Evolutionary conservation across 345 rosid species (phyloP).

Genomic region (Eucalyptus sideroxylon): DNA sequence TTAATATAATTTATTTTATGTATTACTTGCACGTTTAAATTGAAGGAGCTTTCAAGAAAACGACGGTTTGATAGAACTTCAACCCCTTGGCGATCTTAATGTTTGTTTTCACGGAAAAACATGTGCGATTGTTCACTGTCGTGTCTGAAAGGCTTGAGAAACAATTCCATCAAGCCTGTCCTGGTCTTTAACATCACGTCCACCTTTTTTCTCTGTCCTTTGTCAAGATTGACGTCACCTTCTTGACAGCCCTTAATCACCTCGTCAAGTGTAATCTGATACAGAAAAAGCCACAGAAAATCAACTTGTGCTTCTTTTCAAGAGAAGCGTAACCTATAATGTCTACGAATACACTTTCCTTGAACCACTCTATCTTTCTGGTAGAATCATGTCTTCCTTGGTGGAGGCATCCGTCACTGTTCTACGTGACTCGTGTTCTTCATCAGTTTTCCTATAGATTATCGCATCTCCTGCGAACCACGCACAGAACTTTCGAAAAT

Average conservation of each 20-base stretch:
- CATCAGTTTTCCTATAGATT: background rate
- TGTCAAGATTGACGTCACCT: background rate
- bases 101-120: background rate
- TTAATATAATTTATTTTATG: too few relatives aligned
- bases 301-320: background rate
- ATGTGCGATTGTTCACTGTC: background rate
- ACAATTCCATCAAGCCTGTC: background rate
- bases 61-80: background rate
- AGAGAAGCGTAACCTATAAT: background rate
- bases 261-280: background rate
- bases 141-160: background rate
- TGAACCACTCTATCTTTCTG: background rate
- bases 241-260: background rate
- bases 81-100: background rate
- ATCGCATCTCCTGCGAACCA: too few relatives aligned
- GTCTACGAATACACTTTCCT: background rate
- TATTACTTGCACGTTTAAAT: background rate
- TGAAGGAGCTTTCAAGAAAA: background rate
- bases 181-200: background rate
- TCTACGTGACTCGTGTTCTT: background rate
- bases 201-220: background rate
- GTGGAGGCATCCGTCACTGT: background rate
- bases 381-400: background rate
- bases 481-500: too few relatives aligned
- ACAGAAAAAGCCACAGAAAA: background rate